phyloP scores from a whole-genome alignment of 2,329 filamentous ascomycete species.

The Fusarium sp. region DNA sequence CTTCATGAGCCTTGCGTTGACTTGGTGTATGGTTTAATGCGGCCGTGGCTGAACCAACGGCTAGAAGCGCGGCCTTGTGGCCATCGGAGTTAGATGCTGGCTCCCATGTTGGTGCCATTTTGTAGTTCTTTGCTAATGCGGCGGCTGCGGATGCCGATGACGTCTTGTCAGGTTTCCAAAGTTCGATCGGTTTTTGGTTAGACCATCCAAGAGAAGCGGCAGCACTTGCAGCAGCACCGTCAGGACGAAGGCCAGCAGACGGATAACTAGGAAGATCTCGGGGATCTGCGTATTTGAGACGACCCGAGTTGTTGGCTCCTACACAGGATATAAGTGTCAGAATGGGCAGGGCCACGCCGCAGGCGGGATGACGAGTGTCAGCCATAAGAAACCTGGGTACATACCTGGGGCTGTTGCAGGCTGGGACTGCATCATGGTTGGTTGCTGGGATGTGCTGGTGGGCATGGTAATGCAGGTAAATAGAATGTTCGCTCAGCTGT shows the following conservation, averaged over 20 bases:
- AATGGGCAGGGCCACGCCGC: slow-evolving; percentile 16
- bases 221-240: slow-evolving; percentile 74
- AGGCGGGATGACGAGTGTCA: slow-evolving; percentile 27
- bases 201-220: slow-evolving; percentile 81
- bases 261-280: slow-evolving; percentile 81
- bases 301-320: slow-evolving; percentile 52
- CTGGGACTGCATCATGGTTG: slow-evolving; percentile 46
- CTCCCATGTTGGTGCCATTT: slow-evolving; percentile 66
- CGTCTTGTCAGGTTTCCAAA: slow-evolving; percentile 72
- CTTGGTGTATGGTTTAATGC: slow-evolving; percentile 44
- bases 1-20: slow-evolving; percentile 45
- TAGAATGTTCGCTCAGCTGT: slow-evolving; percentile 16
- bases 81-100: slow-evolving; percentile 73
- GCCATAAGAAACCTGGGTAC: slow-evolving; percentile 26
- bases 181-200: slow-evolving; percentile 72
- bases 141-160: slow-evolving; percentile 62
- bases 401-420: slow-evolving; percentile 41
- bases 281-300: slow-evolving; percentile 77
- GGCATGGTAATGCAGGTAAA: slow-evolving; percentile 32
- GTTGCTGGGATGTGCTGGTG: slow-evolving; percentile 38
- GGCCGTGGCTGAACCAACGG: slow-evolving; percentile 57
- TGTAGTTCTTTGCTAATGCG: slow-evolving; percentile 57
- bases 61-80: slow-evolving; percentile 79
- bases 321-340: slow-evolving; percentile 30
- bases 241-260: slow-evolving; percentile 68